Evolutionary conservation across 1,284 basidiomycete genomes (phyloP), one percentile per base, ranked within the genome.

Genomic region (Sporisorium scitamineum): DNA sequence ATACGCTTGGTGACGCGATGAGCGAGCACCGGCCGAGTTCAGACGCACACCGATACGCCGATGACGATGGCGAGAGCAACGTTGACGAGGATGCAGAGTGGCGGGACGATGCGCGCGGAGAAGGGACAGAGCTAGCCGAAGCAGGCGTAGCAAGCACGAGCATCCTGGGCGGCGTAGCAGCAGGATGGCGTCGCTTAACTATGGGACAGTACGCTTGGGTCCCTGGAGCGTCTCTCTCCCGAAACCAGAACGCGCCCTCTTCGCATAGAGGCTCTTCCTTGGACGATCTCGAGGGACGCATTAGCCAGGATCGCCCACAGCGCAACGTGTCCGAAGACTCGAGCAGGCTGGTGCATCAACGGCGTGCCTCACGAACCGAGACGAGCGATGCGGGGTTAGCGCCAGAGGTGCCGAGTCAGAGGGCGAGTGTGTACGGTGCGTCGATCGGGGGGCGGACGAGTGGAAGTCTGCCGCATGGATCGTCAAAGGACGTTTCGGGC

Each of bases 171-270:
- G 72, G 76, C 14, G 50, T 79, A 18, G 69, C 76, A 0, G 69
- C 76, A 22, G 78, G 78, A 13, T 79, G 76, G 78, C 62, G 70
- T 6, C 68, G 78, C 6, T 52, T 78, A 56, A 79, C 76, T n/a
- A 72, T 72, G 69, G 77, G 72, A 9, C 69, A 78, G 27, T 70
- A 64, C 45, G 72, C 67, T 2, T 76, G 72, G 72, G 42, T 75
- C 7, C 67, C 72, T n/a, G 72, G 58, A 16, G 52, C 22, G 18
- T 48, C 60, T 3, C 32, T 60, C 1, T 54, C 68, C 20, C 48
- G 62, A 18, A 51, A 10, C 20, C 57, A 59, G 7, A 50, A 39
- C 26, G 48, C 53, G 1, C 0, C 55, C 16, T 61, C 52, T 14
- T 62, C 66, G 8, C 27, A 26, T 32, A 24, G 52, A 31, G 64